phyloP scores from a whole-genome alignment of 2,329 filamentous ascomycete species.

The Thermoascus crustaceus region DNA sequence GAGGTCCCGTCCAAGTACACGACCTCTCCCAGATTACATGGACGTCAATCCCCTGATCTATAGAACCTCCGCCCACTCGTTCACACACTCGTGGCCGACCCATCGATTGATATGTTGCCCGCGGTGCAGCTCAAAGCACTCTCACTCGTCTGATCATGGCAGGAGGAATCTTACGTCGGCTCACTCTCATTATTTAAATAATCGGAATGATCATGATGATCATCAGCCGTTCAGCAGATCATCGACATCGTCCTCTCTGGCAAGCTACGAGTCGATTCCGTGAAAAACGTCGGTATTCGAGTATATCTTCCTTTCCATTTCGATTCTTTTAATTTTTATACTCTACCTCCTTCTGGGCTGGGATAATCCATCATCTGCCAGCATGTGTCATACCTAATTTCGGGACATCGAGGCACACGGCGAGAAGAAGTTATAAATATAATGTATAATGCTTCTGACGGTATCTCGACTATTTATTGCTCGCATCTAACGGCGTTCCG shows the following conservation, averaged over 20 bases:
- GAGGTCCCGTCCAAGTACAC: background rate
- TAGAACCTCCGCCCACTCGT: constrained; percentile 13
- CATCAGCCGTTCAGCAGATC: background rate
- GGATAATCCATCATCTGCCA: background rate
- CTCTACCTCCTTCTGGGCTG: too few species aligned
- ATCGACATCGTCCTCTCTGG: constrained; percentile 1
- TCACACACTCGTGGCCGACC: constrained; percentile 15
- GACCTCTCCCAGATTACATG: constrained; percentile 12
- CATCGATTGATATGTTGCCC: constrained; percentile 12
- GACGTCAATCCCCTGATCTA: constrained; percentile 15
- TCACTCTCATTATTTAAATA: background rate
- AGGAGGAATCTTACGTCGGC: background rate
- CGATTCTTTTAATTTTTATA: too few species aligned
- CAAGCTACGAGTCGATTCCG: background rate
- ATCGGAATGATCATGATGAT: background rate
- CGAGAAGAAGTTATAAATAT: too few species aligned
- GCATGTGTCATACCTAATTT: too few species aligned
- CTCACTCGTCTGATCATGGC: too few species aligned
- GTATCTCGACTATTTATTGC: too few species aligned
- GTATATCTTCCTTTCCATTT: too few species aligned
- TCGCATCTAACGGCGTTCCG: too few species aligned
- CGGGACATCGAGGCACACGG: too few species aligned
- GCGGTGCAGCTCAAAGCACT: constrained; percentile 11
- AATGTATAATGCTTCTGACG: too few species aligned
- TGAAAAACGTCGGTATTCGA: constrained; percentile 1